These are phyloP conservation scores for Lumnitzera littorea DNA, from an alignment of 345 rosid genomes.

Conservation along the genomic window DNA sequence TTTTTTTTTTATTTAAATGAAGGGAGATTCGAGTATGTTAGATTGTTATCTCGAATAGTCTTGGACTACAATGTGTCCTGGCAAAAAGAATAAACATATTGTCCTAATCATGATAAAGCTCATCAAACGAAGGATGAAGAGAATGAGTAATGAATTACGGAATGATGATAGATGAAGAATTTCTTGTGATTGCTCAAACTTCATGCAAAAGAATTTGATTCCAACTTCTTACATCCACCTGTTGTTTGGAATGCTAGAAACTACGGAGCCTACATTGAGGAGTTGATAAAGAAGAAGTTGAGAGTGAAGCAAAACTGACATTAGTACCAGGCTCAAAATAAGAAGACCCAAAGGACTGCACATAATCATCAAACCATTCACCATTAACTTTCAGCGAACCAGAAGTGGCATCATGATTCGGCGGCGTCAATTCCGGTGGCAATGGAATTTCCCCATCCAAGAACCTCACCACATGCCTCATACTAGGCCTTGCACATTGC, in stretches of 20 bases:
- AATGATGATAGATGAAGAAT: too few relatives aligned
- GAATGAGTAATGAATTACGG: too few relatives aligned
- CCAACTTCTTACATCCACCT: neutral
- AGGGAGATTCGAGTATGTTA: too few relatives aligned
- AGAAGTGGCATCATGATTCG: constrained; percentile 1
- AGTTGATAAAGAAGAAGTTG: constrained; percentile 30
- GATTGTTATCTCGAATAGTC: too few relatives aligned
- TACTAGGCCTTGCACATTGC: constrained; percentile 52
- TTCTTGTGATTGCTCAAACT: too few relatives aligned
- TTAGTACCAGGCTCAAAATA: constrained; percentile 20
- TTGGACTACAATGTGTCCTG: too few relatives aligned
- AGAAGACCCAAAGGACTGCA: constrained; percentile 27
- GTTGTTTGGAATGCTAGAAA: neutral
- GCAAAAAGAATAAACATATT: too few relatives aligned
- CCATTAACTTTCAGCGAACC: neutral
- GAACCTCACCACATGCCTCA: constrained; percentile 61
- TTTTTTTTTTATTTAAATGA: too few relatives aligned
- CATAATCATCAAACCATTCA: constrained; percentile 24
- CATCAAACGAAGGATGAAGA: too few relatives aligned
- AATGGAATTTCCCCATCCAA: constrained; percentile 48
- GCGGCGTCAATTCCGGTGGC: constrained; percentile 19
- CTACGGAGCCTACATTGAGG: constrained; percentile 1
- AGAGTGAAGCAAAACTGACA: constrained; percentile 18
- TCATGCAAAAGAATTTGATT: neutral
- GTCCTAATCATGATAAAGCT: too few relatives aligned